phyloP scores from a whole-genome alignment of 495 filamentous ascomycete genomes.

The Penicillium daleae region DNA sequence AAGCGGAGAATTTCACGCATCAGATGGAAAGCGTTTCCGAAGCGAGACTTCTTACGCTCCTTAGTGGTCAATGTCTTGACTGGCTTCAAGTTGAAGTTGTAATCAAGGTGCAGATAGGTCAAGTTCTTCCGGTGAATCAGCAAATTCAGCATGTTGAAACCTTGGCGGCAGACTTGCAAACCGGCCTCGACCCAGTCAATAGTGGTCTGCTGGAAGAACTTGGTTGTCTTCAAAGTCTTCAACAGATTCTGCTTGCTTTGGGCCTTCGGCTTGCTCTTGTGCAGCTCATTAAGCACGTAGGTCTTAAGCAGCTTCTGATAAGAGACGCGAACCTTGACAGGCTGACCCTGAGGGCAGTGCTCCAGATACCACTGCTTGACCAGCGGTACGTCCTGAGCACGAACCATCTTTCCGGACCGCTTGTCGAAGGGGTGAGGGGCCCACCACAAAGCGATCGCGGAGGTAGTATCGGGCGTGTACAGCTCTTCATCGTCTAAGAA shows the following conservation, averaged over 20 bases:
- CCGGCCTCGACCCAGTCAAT: slow-evolving; percentile 99
- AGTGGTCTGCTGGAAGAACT: slow-evolving; percentile 99
- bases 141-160: slow-evolving; percentile 99
- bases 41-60: slow-evolving; percentile 99
- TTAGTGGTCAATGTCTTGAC: slow-evolving; percentile 99
- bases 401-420: slow-evolving; percentile 95
- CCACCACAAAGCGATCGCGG: slow-evolving; percentile 97
- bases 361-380: slow-evolving; percentile 99
- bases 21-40: slow-evolving; percentile 98
- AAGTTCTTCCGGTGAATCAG: slow-evolving; percentile 98
- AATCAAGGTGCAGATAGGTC: slow-evolving; percentile 97
- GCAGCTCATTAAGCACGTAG: slow-evolving; percentile 94
- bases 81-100: slow-evolving; percentile 99
- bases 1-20: slow-evolving; percentile 99
- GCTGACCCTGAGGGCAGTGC: slow-evolving; percentile 89
- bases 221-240: slow-evolving; percentile 88
- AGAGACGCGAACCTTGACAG: slow-evolving; percentile 97
- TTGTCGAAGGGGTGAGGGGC: slow-evolving; percentile 96
- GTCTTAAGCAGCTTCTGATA: slow-evolving; percentile 98
- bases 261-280: slow-evolving; percentile 92
- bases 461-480: slow-evolving; percentile 85
- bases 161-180: slow-evolving; percentile 96
- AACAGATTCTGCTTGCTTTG: slow-evolving; percentile 93
- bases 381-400: slow-evolving; percentile 94
- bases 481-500: slow-evolving; percentile 91